Base-by-base conservation (phyloP, 179 eudicot species). In the Camellia oleifera region DNA sequence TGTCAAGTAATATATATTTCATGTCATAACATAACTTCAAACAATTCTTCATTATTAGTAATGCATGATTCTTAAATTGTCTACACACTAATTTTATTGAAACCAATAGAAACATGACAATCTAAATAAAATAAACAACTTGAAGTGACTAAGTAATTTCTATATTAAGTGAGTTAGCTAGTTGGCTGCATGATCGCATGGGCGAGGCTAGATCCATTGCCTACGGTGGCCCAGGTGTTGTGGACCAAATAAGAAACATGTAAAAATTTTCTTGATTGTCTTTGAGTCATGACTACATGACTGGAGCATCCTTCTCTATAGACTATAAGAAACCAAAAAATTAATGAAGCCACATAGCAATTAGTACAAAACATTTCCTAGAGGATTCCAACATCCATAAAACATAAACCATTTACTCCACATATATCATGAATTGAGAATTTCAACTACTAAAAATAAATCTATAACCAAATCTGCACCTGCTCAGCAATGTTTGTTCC, bases 401-500 rank as follows among this genome's bases (percentile, higher is more conserved):
- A n/a, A 61, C 46, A 7, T 14, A 58, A 5, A 8, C n/a, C 56
- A 63, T 50, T 23, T 64, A 64, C 18, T 73, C 60, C 45, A 32
- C 32, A 32, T 32, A 32, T 32, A 32, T 65, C 20, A 53, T 46
- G 72, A 32, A 26, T 4, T 56, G 15, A 53, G 74, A n/a, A 66
- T 67, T 48, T 15, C 48, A 68, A 48, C 73, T 3, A 45, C 4
- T 32, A 44, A 75, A 68, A 7, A 73, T 44, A 13, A 54, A 56
- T 45, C 14, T 56, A 53, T 26, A 54, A 20, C 63, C 62, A 61
- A 62, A 45, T 20, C 66, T 71, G 67, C 79, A 88, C 91, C 91
- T 88, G 91, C 78, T 88, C 91, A 75, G 89, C 69, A 75, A 88
- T 88, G 80, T 88, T 88, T 45, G 91, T 88, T 67, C 91, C 91